These are phyloP conservation scores for Hemileccinum hortonii DNA, from an alignment of 1,284 basidiomycete genomes.

Conservation along the genomic window DNA sequence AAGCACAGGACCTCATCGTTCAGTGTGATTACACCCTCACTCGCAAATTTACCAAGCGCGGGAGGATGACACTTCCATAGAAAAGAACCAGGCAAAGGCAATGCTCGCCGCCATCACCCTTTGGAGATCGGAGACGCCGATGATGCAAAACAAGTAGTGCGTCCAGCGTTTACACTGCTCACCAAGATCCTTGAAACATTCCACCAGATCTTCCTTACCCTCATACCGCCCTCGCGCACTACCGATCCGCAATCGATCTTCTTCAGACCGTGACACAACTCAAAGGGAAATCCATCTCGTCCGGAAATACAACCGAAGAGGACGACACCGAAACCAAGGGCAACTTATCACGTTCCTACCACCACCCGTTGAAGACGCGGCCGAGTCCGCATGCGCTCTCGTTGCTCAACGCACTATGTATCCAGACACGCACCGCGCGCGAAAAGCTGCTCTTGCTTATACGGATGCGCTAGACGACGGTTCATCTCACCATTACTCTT, in stretches of 20 bases:
- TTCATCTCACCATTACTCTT: no score
- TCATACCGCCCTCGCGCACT: constrained; percentile 77
- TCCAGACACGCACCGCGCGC: constrained; percentile 72
- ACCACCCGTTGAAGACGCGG: neutral
- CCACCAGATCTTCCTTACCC: constrained; percentile 60
- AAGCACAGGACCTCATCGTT: constrained; percentile 58
- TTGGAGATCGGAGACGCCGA: constrained; percentile 79
- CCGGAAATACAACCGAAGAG: constrained; percentile 35
- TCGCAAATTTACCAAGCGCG: constrained; percentile 67
- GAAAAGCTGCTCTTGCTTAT: constrained; percentile 77
- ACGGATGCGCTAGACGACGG: constrained; percentile 43
- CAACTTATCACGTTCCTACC: constrained; percentile 65
- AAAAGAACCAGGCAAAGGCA: constrained; percentile 73
- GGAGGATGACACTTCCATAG: constrained; percentile 46
- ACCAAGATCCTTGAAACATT: constrained; percentile 1
- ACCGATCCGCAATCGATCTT: constrained; percentile 78
- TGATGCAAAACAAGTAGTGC: constrained; percentile 72
- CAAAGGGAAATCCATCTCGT: constrained; percentile 55
- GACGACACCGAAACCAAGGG: constrained; percentile 66
- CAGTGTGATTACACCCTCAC: constrained; percentile 87
- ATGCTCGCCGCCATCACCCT: constrained; percentile 74
- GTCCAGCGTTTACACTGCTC: constrained; percentile 19
- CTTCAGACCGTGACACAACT: constrained; percentile 68
- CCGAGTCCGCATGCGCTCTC: constrained; percentile 14
- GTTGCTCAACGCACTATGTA: constrained; percentile 61